Base-by-base conservation (phyloP, 345 rosid genomes). In the Salix brachista region DNA sequence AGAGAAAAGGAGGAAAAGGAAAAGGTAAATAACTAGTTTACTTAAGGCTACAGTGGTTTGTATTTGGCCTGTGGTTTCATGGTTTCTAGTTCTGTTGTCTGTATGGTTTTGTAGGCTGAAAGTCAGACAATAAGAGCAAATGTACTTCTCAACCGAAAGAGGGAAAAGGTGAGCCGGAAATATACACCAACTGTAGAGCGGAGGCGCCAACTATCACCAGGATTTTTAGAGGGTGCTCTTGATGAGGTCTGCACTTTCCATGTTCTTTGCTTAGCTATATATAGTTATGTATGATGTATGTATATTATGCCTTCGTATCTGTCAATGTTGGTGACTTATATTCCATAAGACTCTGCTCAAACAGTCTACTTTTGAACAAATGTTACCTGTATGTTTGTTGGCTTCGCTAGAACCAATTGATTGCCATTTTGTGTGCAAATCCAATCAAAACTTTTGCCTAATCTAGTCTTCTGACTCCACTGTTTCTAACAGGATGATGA, bases 1-100 rank as follows among this genome's bases (percentile, higher is more conserved):
- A 93, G 91, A 85, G 99, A 91, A 82, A 96, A 93, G 85, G 99
- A 96, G 84, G 94, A 93, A 80, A 91, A 91, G 80, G 99, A 96
- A 82, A 96, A 82, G 99, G 99, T 96, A 84, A 79, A 37, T 10
- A 10, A 41, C 44, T 41, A 67, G 42, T 34, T 87, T 79, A 30
- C 56, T 44, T 73, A 64, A 68, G 67, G 50, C 76, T 73, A 1
- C 56, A 64, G 67, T 78, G 48, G 11, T 70, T 36, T 68, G 25
- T 32, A 26, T 36, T 30, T 67, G 23, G 26, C 42, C 16, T 6
- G 41, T 8, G 41, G 48, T 80, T 36, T 73, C 26, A 58, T 58
- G 8, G 64, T 74, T 73, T 56, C 54, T 34, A 60, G 62, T 68
- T 23, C 72, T 42, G 54, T 67, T 80, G 18, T 37, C 37, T 72